Conservation (phyloP, 441 rosid species). For the Jatropha podagrica region DNA sequence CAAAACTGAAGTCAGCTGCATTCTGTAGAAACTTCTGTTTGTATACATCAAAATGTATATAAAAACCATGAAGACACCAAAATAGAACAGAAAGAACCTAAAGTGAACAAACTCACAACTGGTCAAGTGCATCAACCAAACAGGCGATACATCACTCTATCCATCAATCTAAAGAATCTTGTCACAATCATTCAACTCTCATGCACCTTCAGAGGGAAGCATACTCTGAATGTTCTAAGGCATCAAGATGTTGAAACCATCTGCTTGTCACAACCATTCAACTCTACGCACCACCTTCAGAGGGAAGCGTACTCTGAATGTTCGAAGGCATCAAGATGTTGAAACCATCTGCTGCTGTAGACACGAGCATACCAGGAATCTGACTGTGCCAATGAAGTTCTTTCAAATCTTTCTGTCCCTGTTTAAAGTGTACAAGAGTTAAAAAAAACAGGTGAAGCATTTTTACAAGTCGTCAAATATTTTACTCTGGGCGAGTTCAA, state of each 20-base stretch:
- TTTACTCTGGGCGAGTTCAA: neutral
- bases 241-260: no score
- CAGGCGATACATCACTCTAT: neutral
- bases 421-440: slow-evolving; percentile 23
- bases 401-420: slow-evolving; percentile 97
- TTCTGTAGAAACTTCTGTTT: no score
- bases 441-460: neutral
- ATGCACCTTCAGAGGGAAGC: slow-evolving; percentile 33
- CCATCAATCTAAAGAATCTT: neutral
- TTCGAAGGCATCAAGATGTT: slow-evolving; percentile 94
- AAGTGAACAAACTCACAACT: neutral
- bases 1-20: no score
- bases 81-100: neutral
- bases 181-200: slow-evolving; percentile 7
- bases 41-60: no score
- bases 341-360: slow-evolving; percentile 84
- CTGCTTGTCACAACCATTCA: neutral
- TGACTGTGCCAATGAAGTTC: slow-evolving; percentile 95
- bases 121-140: neutral
- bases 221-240: no score
- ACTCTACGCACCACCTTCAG: slow-evolving; percentile 39
- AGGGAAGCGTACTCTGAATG: slow-evolving; percentile 78
- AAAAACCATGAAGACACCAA: no score
- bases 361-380: slow-evolving; percentile 89
- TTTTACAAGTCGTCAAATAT: neutral